Conservation (phyloP, 225 moss, liverwort and hornwort genomes). For the Pleurozium schreberi region DNA sequence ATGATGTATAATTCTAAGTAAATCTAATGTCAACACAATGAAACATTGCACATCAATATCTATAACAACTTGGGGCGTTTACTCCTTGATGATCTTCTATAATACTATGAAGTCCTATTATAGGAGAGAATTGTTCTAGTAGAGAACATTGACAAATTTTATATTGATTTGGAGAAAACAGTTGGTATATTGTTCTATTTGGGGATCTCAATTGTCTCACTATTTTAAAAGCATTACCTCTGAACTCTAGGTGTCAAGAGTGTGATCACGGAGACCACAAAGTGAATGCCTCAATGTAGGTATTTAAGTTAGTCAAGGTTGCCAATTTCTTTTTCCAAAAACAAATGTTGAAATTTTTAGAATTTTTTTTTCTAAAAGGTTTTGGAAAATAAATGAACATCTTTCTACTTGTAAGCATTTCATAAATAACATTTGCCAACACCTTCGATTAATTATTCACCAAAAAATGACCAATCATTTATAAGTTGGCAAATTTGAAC, state of each 20-base stretch:
- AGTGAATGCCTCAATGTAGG: not conserved
- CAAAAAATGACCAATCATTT: not conserved
- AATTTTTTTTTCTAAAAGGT: too few relatives aligned
- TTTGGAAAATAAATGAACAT: not conserved
- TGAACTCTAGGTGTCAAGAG: rapidly evolving
- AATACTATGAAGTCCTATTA: not conserved
- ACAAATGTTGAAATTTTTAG: not conserved
- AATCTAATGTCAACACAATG: too few relatives aligned
- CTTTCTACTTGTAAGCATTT: not conserved
- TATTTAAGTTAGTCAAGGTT: rapidly evolving
- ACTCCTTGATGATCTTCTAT: not conserved
- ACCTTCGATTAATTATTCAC: not conserved
- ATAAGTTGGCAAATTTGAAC: not conserved
- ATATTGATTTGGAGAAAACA: not conserved
- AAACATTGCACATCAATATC: rapidly evolving
- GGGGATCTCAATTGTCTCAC: rapidly evolving
- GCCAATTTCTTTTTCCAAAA: not conserved
- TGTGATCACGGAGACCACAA: rapidly evolving
- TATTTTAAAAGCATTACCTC: not conserved
- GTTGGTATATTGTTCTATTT: not conserved
- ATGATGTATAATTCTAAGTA: rapidly evolving
- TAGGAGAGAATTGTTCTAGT: rapidly evolving
- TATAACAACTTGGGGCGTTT: rapidly evolving
- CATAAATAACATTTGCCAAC: not conserved
- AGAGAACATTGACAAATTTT: not conserved